These are phyloP conservation scores for Aphanomyces euteiches DNA, from an alignment of 352 stramenopile species.

Conservation along the genomic window DNA sequence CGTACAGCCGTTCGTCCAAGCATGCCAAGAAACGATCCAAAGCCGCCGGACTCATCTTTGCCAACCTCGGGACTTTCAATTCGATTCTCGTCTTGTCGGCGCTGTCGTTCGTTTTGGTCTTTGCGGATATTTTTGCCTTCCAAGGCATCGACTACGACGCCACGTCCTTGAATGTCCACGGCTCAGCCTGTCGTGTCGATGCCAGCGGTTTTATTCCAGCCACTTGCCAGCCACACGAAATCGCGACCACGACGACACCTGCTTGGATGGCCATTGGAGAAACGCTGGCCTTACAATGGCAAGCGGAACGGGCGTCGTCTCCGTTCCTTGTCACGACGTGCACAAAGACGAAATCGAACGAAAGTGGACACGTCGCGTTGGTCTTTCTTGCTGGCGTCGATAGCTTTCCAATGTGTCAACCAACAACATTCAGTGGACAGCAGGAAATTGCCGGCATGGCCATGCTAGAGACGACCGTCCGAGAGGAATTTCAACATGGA, in stretches of 20 bases:
- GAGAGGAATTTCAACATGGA: background rate
- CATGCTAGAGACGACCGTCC: conserved; percentile 9
- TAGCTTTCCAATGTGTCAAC: conserved; percentile 8
- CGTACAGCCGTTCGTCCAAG: too few species aligned
- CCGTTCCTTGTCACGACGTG: too few species aligned
- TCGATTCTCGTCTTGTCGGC: too few species aligned
- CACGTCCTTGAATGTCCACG: background rate
- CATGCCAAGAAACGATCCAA: too few species aligned
- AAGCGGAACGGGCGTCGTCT: too few species aligned
- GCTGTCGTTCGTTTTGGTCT: background rate
- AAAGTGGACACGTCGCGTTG: background rate
- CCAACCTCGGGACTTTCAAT: too few species aligned
- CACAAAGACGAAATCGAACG: too few species aligned
- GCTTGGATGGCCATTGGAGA: background rate
- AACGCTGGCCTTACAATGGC: too few species aligned
- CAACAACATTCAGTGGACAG: background rate
- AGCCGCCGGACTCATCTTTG: too few species aligned
- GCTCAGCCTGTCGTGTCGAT: background rate
- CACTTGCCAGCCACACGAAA: background rate
- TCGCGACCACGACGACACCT: background rate
- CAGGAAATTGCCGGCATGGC: conserved; percentile 11
- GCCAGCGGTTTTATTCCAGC: background rate
- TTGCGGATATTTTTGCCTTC: background rate
- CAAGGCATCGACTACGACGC: background rate
- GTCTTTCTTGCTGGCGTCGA: conserved; percentile 6